Evolutionary conservation across 306 rosid genomes (phyloP).

Genomic region (Crataegus laevigata): DNA sequence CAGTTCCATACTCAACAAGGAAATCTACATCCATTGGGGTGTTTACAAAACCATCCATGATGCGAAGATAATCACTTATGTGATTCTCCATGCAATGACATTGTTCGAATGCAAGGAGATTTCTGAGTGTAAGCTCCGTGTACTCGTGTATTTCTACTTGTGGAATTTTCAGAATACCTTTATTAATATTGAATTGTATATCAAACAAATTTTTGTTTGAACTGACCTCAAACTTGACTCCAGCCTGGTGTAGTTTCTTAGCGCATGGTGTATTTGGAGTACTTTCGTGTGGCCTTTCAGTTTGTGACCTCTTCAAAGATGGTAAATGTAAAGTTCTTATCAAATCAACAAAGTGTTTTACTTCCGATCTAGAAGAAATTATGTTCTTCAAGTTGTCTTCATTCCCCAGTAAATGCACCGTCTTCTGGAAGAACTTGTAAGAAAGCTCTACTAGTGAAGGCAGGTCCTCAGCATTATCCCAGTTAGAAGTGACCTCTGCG

Average conservation of each 20-base stretch:
- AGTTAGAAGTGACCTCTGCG: neutral
- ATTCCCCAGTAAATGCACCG: neutral
- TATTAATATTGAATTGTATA: neutral
- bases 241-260: conserved; percentile 22
- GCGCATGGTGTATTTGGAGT: conserved; percentile 9
- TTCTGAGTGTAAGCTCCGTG: conserved; percentile 12
- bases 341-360: conserved; percentile 33
- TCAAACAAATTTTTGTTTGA: conserved; percentile 18
- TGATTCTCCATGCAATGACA: neutral
- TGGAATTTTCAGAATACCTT: conserved; percentile 27
- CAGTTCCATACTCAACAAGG: conserved; percentile 18
- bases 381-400: neutral
- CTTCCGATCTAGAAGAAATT: neutral
- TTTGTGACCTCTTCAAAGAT: neutral
- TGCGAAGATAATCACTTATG: conserved; percentile 14
- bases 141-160: neutral
- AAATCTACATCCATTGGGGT: conserved; percentile 12
- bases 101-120: conserved; percentile 23
- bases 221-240: conserved; percentile 15
- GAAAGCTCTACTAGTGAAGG: conserved; percentile 14
- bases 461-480: neutral
- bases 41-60: conserved; percentile 22
- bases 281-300: neutral
- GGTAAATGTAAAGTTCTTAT: conserved; percentile 21
- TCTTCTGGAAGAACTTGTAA: conserved; percentile 6